phyloP scores from a whole-genome alignment of 805 yeast species.

The Hanseniaspora jakobsenii region DNA sequence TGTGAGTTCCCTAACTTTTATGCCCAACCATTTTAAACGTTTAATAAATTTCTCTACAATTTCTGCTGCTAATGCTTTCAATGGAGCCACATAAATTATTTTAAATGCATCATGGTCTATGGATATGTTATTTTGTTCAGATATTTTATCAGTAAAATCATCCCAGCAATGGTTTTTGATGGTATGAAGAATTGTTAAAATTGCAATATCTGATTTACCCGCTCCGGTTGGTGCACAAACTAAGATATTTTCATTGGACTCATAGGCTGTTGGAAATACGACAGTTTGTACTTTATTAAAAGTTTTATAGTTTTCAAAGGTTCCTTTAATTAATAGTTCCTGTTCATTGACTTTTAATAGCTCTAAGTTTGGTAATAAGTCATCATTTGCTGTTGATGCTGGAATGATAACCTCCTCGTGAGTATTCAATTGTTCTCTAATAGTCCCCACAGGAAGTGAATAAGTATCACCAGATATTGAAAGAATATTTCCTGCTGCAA shows the following conservation, averaged over 20 bases:
- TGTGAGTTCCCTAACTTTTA: conserved; percentile 75
- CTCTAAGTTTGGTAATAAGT: conserved; percentile 21
- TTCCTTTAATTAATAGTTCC: conserved; percentile 70
- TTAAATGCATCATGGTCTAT: conserved; percentile 77
- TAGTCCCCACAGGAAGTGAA: conserved; percentile 70
- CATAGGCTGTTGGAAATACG: conserved; percentile 83
- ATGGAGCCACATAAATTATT: conserved; percentile 83
- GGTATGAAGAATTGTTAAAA: conserved; percentile 66
- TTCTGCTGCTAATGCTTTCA: conserved; percentile 92
- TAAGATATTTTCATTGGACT: conserved; percentile 86
- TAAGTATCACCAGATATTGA: conserved; percentile 72
- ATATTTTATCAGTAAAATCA: conserved; percentile 29
- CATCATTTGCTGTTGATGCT: conserved; percentile 39
- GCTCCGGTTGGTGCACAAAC: conserved; percentile 98
- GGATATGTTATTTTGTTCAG: conserved; percentile 37
- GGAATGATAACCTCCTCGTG: conserved; percentile 83
- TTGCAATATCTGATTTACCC: conserved; percentile 90
- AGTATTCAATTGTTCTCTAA: conserved; percentile 44
- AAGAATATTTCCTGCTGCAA: conserved; percentile 55
- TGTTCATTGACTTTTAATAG: conserved; percentile 49
- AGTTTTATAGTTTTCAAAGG: conserved; percentile 65
- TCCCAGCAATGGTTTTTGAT: conserved; percentile 55
- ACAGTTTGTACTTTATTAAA: conserved; percentile 82
- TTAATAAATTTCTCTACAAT: conserved; percentile 79
- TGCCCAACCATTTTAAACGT: conserved; percentile 72